Base-by-base conservation (phyloP, 163 green algal genomes). In the Scenedesmus sp. region DNA sequence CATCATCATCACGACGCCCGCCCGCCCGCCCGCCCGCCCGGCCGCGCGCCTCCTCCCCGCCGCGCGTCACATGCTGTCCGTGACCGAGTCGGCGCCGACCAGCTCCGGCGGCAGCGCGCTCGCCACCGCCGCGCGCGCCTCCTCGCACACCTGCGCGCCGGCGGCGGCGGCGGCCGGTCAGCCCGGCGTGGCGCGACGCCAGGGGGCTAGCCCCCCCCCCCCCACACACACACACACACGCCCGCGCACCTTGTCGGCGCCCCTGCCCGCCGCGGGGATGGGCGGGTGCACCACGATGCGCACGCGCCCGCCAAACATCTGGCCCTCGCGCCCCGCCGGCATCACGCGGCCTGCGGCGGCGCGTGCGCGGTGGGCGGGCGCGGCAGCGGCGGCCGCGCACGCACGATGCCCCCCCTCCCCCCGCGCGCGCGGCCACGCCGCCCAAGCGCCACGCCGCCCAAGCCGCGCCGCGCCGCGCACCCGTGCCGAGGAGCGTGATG, bases 401-500 rank as follows among this genome's bases (percentile, higher is more conserved):
- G 14, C 47, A 56, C 47, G 1, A 9, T 2, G 2, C 24, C 26
- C 56, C 4, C n/a, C 26, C 4, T 42, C 56, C 56, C 20, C 20
- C 2, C 56, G 22, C 56, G 28, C n/a, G 3, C 2, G 11, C 56
- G 2, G 2, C 18, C 56, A 45, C 9, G 56, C n/a, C 4, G n/a
- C 51, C 51, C 15, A 17, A 33, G 3, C 15, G 20, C 15, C 31
- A 22, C 20, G 4, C 34, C 42, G 22, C 57, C 22, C 26, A 56
- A 28, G 42, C 1, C 34, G 29, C 3, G 15, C 17, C 48, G 50
- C 9, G 0, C 13, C 28, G 4, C 76, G 1, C 82, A 87, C 86
- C 86, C 26, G 94, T 95, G 10, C 94, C 94, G 0, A 97, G 48
- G 14, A 99, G 81, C 3, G 95, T 97, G 75, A 99, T 91, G 48